Evolutionary conservation across 208 protist species (phyloP).

Genomic region (Zelonia costaricensis): DNA sequence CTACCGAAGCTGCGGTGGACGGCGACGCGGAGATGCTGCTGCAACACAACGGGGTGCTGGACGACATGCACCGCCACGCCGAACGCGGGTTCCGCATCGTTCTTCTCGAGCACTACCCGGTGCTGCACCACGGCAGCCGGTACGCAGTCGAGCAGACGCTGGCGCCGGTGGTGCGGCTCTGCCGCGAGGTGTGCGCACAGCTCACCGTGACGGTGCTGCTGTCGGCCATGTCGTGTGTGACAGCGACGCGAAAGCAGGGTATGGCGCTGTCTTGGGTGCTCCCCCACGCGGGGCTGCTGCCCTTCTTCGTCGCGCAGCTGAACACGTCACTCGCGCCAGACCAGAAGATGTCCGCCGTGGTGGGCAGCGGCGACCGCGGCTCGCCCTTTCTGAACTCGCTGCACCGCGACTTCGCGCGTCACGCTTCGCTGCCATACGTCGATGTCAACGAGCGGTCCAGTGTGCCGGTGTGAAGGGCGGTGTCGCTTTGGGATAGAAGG

Average conservation of each 20-base stretch:
- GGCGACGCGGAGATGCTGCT: slow-evolving; percentile 11
- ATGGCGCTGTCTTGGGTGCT: slow-evolving; percentile 52
- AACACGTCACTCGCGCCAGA: slow-evolving; percentile 76
- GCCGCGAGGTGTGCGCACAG: slow-evolving; percentile 15
- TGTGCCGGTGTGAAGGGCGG: too few species aligned
- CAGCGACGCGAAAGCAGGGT: slow-evolving; percentile 31
- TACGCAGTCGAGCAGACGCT: slow-evolving; percentile 41
- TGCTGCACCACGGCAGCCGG: slow-evolving; percentile 73
- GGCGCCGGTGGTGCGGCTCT: slow-evolving; percentile 44
- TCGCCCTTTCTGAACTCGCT: slow-evolving; percentile 15
- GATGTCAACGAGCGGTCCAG: slow-evolving; percentile 32
- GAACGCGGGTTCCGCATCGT: slow-evolving; percentile 76
- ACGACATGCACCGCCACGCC: slow-evolving; percentile 30
- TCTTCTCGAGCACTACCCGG: slow-evolving; percentile 77
- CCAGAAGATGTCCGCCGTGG: slow-evolving; percentile 40
- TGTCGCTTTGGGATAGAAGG: too few species aligned
- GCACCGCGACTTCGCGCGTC: slow-evolving; percentile 37
- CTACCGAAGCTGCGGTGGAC: background rate
- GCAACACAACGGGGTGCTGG: slow-evolving; percentile 16
- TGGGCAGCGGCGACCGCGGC: slow-evolving; percentile 41
- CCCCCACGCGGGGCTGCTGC: slow-evolving; percentile 58
- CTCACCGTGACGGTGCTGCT: slow-evolving; percentile 65
- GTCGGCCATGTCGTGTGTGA: slow-evolving; percentile 78
- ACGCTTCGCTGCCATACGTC: slow-evolving; percentile 33
- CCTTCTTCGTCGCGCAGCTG: slow-evolving; percentile 62